These are phyloP conservation scores for Fusarium incarnatum DNA, from an alignment of 2,329 filamentous ascomycete species.

Conservation along the genomic window DNA sequence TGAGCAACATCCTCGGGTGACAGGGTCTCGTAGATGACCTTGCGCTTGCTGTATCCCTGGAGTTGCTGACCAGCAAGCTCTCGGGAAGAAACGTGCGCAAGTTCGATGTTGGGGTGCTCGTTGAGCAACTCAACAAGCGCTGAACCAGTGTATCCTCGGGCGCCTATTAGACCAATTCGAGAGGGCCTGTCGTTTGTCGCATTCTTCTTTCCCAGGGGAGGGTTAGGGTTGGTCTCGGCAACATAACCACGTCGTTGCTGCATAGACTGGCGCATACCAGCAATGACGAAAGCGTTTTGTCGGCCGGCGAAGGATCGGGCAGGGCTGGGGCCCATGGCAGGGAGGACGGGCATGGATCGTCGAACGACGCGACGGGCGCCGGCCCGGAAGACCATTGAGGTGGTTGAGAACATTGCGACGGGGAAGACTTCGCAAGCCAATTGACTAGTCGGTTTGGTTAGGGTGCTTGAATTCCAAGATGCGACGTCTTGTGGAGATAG, in stretches of 20 bases:
- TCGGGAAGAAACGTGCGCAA: constrained; percentile 91
- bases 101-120: constrained; percentile 87
- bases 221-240: constrained; percentile 74
- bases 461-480: background rate
- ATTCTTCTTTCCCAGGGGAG: constrained; percentile 89
- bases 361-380: constrained; percentile 8
- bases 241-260: constrained; percentile 11
- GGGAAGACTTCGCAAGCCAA: constrained; percentile 8
- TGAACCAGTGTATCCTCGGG: constrained; percentile 93
- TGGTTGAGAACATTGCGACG: constrained; percentile 11
- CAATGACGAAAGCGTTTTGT: constrained; percentile 7
- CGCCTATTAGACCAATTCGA: constrained; percentile 87
- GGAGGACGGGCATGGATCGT: constrained; percentile 7
- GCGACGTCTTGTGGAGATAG: constrained; percentile 4
- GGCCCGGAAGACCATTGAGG: constrained; percentile 8
- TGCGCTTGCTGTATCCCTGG: constrained; percentile 88
- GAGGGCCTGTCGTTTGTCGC: constrained; percentile 82
- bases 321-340: constrained; percentile 7
- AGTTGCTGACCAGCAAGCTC: constrained; percentile 90
- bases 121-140: constrained; percentile 90
- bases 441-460: background rate
- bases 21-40: constrained; percentile 93
- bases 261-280: background rate
- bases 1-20: constrained; percentile 85
- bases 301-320: constrained; percentile 6